phyloP scores from a whole-genome alignment of 768 basidiomycete genomes.

The Cantharellus cinnabarinus region DNA sequence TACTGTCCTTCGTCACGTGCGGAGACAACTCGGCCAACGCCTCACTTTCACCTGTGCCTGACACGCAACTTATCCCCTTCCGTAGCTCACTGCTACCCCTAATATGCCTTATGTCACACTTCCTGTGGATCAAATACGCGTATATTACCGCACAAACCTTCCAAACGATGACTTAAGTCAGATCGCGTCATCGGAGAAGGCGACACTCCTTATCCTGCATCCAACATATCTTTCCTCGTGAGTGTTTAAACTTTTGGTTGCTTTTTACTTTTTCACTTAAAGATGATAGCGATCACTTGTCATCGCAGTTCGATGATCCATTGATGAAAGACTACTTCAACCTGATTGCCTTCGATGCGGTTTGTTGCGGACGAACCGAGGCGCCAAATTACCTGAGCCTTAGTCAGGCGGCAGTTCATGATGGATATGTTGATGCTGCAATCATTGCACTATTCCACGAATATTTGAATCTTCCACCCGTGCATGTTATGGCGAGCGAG shows the following conservation, averaged over 20 bases:
- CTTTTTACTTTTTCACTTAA: background rate
- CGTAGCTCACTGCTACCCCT: too few relatives aligned
- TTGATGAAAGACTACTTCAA: background rate
- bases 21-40: too few relatives aligned
- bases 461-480: background rate
- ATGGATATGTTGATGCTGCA: background rate
- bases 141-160: constrained; percentile 3
- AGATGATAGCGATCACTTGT: background rate
- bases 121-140: background rate
- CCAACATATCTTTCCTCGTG: background rate
- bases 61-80: too few relatives aligned
- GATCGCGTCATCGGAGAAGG: background rate
- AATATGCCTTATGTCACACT: constrained; percentile 2
- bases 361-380: background rate
- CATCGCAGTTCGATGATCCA: background rate
- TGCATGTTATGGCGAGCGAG: background rate
- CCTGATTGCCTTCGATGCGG: background rate
- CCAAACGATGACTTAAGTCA: background rate
- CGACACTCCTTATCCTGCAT: background rate
- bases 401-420: background rate
- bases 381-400: background rate
- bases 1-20: too few relatives aligned
- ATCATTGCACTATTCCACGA: background rate
- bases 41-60: too few relatives aligned
- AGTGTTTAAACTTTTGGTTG: background rate